Conservation (phyloP, 352 stramenopile genomes). For the Phytophthora foliorum region DNA sequence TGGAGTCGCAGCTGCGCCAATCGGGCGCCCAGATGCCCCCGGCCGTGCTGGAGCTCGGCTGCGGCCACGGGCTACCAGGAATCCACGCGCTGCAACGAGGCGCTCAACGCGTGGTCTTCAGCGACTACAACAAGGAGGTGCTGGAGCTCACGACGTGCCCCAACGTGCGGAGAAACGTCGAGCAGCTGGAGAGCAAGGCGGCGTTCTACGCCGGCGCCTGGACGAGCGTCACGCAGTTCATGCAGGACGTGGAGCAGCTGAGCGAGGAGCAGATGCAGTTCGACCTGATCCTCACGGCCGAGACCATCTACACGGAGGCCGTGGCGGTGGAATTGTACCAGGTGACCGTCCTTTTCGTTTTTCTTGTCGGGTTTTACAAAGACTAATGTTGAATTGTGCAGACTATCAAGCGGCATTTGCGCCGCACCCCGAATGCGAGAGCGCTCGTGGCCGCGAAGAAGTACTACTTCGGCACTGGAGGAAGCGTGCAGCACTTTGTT, state of each 20-base stretch:
- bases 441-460: slow-evolving; percentile 87
- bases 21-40: slow-evolving; percentile 30
- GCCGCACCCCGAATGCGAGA: slow-evolving; percentile 43
- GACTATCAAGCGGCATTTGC: slow-evolving; percentile 84
- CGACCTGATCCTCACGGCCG: slow-evolving; percentile 84
- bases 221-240: slow-evolving; percentile 65
- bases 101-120: slow-evolving; percentile 76
- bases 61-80: slow-evolving; percentile 79
- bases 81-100: slow-evolving; percentile 80
- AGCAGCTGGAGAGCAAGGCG: slow-evolving; percentile 43
- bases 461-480: slow-evolving; percentile 90
- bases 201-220: slow-evolving; percentile 86
- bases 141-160: slow-evolving; percentile 87
- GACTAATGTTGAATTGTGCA: slow-evolving; percentile 23
- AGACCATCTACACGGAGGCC: slow-evolving; percentile 89
- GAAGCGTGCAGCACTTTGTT: slow-evolving; percentile 90
- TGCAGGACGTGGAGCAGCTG: slow-evolving; percentile 50
- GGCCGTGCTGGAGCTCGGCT: slow-evolving; percentile 80
- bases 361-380: not conserved
- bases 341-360: slow-evolving; percentile 28
- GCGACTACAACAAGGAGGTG: slow-evolving; percentile 92
- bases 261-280: slow-evolving; percentile 53
- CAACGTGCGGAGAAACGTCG: slow-evolving; percentile 73
- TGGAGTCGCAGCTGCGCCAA: slow-evolving; percentile 43
- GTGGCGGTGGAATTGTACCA: slow-evolving; percentile 77